Base-by-base conservation (phyloP, 1,284 basidiomycete species). In the Irpex sp. region DNA sequence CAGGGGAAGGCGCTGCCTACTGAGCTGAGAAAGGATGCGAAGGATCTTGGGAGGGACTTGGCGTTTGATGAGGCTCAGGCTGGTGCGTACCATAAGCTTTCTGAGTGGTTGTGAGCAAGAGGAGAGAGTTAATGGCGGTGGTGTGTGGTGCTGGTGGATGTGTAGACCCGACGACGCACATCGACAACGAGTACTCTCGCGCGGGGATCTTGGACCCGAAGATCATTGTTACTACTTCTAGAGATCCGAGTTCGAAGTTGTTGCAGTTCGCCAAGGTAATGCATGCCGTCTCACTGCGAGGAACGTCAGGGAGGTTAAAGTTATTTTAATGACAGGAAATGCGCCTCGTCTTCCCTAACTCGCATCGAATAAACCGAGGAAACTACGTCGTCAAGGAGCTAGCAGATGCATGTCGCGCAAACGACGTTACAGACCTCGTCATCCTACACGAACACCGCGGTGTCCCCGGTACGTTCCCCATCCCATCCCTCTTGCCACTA, bases 341-440 rank as follows among this genome's bases (percentile, higher is more conserved):
- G 77, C 87, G 97, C 42, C 84, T 99, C 5, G 91, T 98, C n/a
- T 96, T 99, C 70, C 97, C 97, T n/a, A 98, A 99, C 74, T 90
- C 95, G 0, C 89, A 94, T 71, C 86, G 97, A 64, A 90, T 99
- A 65, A 99, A 99, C 72, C 86, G 97, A 66, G 97, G 97, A 76
- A 97, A 95, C 72, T 99, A 98, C 70, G 94, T 98, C 57, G 90
- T 99, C 57, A 90, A 91, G 70, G 96, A 99, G 69, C 82, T 99
- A 2, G 91, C 95, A 16, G 93, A 96, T 60, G 95, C 96, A 3
- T 98, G 96, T 70, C 83, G 95, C 68, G 88, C 94, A n/a, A 98
- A 99, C 71, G 92, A 94, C 60, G 87, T 98, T 42, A 96, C 96
- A 16, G 97, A 99, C 75, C 80, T 99, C 48, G 82, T 99, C 61